Evolutionary conservation across 805 yeast genomes (phyloP).

Genomic region (Zygotorulaspora florentina): DNA sequence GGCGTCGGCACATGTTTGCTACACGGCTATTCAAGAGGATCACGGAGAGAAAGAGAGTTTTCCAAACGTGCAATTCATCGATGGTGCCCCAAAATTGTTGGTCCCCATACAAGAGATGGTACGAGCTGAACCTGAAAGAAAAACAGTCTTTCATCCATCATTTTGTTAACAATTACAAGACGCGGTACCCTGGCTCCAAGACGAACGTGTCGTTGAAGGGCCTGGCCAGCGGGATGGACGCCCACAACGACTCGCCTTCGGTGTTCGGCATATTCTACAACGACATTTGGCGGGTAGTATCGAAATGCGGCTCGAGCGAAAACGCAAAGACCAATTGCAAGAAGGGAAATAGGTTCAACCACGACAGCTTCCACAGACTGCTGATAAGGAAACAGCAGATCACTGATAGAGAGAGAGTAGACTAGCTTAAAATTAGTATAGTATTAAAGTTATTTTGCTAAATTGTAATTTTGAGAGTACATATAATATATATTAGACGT

Average conservation of each 20-base stretch:
- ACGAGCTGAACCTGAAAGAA: slow-evolving; percentile 21
- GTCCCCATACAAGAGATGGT: slow-evolving; percentile 25
- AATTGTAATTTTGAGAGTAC: slow-evolving; percentile 1
- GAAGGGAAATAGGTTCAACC: slow-evolving; percentile 8
- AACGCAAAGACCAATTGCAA: background rate
- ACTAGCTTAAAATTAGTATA: background rate
- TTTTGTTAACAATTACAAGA: slow-evolving; percentile 26
- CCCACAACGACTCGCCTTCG: slow-evolving; percentile 29
- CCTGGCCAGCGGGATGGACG: slow-evolving; percentile 21
- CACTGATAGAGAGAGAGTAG: background rate
- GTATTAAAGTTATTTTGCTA: background rate
- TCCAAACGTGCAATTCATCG: background rate
- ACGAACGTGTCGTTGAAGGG: slow-evolving; percentile 30
- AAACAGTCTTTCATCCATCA: slow-evolving; percentile 25
- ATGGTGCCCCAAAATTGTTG: background rate
- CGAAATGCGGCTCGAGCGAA: no score
- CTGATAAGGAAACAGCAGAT: slow-evolving; percentile 1
- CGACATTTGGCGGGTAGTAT: slow-evolving; percentile 23
- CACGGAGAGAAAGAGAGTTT: slow-evolving; percentile 1
- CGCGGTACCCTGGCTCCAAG: slow-evolving; percentile 30
- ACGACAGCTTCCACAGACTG: slow-evolving; percentile 8
- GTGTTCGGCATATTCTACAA: slow-evolving; percentile 34
- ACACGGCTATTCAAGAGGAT: background rate
- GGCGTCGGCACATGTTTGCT: slow-evolving; percentile 3
- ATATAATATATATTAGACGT: background rate